These are phyloP conservation scores for Colletotrichum navitas DNA, from an alignment of 2,329 filamentous ascomycete species.

Conservation along the genomic window DNA sequence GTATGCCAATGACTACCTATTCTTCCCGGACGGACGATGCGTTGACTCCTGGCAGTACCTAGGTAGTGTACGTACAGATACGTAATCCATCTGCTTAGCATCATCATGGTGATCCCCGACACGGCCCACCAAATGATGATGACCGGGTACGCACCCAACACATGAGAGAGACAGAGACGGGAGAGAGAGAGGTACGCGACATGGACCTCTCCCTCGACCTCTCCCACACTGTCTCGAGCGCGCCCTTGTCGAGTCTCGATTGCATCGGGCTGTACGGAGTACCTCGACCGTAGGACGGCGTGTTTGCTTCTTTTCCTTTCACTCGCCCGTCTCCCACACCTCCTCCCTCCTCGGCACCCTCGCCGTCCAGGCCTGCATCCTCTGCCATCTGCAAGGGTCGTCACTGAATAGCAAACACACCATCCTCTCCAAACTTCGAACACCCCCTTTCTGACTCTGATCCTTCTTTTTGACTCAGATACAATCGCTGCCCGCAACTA, in stretches of 20 bases:
- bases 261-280: conserved; percentile 3
- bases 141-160: neutral
- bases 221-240: conserved; percentile 22
- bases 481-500: conserved; percentile 1
- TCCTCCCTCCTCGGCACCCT: conserved; percentile 17
- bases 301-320: conserved; percentile 33
- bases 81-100: conserved; percentile 52
- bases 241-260: conserved; percentile 16
- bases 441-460: conserved; percentile 17
- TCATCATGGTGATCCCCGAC: conserved; percentile 56
- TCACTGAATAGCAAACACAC: conserved; percentile 16
- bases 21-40: too few species aligned
- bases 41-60: neutral
- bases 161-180: neutral
- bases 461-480: neutral
- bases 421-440: conserved; percentile 1
- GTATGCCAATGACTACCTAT: neutral
- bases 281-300: conserved; percentile 27
- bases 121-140: conserved; percentile 6
- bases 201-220: conserved; percentile 7
- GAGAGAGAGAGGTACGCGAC: too few species aligned
- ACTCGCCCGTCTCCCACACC: conserved; percentile 12
- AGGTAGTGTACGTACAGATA: neutral
- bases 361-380: conserved; percentile 19
- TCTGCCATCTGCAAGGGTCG: conserved; percentile 36